Conservation (phyloP, 2,329 filamentous ascomycete species). For the Colletotrichum plurivorum region DNA sequence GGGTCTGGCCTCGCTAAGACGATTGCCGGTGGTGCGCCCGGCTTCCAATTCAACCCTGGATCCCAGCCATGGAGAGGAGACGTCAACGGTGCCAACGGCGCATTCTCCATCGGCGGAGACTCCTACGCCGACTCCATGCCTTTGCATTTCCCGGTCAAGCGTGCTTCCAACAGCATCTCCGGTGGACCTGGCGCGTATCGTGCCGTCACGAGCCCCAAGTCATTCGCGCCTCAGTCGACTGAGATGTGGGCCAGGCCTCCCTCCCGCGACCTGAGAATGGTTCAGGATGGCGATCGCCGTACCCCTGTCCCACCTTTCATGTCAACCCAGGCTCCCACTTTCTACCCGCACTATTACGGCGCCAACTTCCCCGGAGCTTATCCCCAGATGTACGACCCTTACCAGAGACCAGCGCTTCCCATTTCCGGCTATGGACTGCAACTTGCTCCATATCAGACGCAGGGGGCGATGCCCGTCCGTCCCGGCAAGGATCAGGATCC, state of each 20-base stretch:
- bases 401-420: slow-evolving; percentile 35
- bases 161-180: slow-evolving; percentile 57
- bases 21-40: slow-evolving; percentile 47
- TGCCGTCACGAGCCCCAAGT: slow-evolving; percentile 40
- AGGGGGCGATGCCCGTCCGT: slow-evolving; percentile 49
- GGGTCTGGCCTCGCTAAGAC: slow-evolving; percentile 39
- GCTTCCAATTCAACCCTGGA: slow-evolving; percentile 62
- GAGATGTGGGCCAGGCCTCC: slow-evolving; percentile 57
- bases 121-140: slow-evolving; percentile 50
- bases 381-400: slow-evolving; percentile 51
- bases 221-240: slow-evolving; percentile 46
- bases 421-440: slow-evolving; percentile 51
- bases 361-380: slow-evolving; percentile 55
- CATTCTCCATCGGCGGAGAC: slow-evolving; percentile 46
- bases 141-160: slow-evolving; percentile 44
- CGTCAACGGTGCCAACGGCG: slow-evolving; percentile 47
- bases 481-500: slow-evolving; percentile 70
- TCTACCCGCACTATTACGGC: slow-evolving; percentile 54
- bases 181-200: slow-evolving; percentile 51
- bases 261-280: slow-evolving; percentile 51
- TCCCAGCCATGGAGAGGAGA: slow-evolving; percentile 62
- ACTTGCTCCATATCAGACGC: slow-evolving; percentile 47
- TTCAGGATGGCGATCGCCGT: slow-evolving; percentile 56
- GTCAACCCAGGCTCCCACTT: slow-evolving; percentile 46
- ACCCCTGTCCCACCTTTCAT: slow-evolving; percentile 50